Conservation (phyloP, 2,329 filamentous ascomycete species). For the Pleoardoris graminearum region DNA sequence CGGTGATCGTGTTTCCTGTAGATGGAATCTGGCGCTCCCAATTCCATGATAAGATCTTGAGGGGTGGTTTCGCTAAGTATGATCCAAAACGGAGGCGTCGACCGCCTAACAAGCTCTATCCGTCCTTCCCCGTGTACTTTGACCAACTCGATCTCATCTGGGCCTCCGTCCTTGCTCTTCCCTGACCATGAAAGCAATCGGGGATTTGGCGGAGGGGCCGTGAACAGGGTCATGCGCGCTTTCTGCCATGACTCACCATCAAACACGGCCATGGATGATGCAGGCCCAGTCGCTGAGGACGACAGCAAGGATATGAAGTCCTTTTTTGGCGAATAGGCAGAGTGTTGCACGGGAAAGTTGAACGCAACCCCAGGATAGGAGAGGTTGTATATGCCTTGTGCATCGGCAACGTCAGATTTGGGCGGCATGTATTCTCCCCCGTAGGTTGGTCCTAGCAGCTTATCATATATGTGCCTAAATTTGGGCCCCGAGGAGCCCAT, state of each 20-base stretch:
- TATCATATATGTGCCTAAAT: slow-evolving; percentile 89
- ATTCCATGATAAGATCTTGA: slow-evolving; percentile 85
- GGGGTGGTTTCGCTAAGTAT: slow-evolving; percentile 83
- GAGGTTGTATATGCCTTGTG: slow-evolving; percentile 78
- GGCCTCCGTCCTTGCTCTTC: slow-evolving; percentile 76
- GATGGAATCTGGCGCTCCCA: slow-evolving; percentile 91
- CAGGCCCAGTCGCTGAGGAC: slow-evolving; percentile 73
- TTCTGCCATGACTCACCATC: slow-evolving; percentile 89
- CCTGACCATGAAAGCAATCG: slow-evolving; percentile 70
- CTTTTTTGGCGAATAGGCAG: slow-evolving; percentile 72
- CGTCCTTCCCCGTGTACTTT: slow-evolving; percentile 76
- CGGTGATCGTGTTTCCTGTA: slow-evolving; percentile 89
- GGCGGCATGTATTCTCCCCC: slow-evolving; percentile 87
- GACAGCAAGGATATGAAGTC: slow-evolving; percentile 88
- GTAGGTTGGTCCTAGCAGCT: slow-evolving; percentile 90
- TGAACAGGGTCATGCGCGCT: slow-evolving; percentile 75
- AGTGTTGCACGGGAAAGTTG: slow-evolving; percentile 76
- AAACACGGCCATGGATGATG: slow-evolving; percentile 88
- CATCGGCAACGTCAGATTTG: slow-evolving; percentile 52
- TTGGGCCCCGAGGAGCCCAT: slow-evolving; percentile 64
- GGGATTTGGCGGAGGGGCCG: slow-evolving; percentile 71
- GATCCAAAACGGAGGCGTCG: slow-evolving; percentile 69
- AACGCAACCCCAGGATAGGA: slow-evolving; percentile 96
- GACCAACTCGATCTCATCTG: slow-evolving; percentile 85
- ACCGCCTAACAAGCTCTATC: slow-evolving; percentile 76